Conservation (phyloP, 2,329 filamentous ascomycete genomes). For the Diplodia intermedia region DNA sequence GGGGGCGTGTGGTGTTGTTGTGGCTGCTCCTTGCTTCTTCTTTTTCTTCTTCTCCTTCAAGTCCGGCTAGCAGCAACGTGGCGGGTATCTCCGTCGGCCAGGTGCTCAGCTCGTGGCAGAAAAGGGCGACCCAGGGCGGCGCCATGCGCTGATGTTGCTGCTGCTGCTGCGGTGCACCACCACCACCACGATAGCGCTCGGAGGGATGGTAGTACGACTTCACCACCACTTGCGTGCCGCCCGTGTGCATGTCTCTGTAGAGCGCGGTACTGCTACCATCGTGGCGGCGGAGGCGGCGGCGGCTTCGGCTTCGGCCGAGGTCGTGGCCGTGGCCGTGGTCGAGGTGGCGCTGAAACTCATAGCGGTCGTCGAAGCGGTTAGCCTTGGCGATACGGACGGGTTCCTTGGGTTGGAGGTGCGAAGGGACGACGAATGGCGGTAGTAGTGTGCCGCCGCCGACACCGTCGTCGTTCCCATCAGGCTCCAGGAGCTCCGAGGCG, state of each 20-base stretch:
- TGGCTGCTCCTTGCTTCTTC: not conserved
- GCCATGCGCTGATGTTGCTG: not conserved
- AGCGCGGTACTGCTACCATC: not conserved
- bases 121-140: not conserved
- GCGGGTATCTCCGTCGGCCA: constrained; percentile 44
- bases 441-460: no score
- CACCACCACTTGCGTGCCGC: not conserved
- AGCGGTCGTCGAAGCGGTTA: constrained; percentile 17
- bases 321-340: no score
- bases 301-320: not conserved
- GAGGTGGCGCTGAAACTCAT: constrained; percentile 4
- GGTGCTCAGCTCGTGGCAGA: constrained; percentile 11
- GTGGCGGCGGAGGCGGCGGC: no score
- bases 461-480: not conserved
- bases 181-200: not conserved
- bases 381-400: constrained; percentile 18
- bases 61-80: constrained; percentile 37
- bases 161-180: no score
- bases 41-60: not conserved
- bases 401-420: not conserved
- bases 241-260: constrained; percentile 16
- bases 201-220: not conserved
- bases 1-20: not conserved
- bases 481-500: constrained; percentile 5
- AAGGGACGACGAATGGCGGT: not conserved